A percentile compares a stretch with the other conserved stretches of the same genome.
Evolutionary conservation across 179 eudicot genomes (phyloP).

Genomic region (Beta lomatogona): DNA sequence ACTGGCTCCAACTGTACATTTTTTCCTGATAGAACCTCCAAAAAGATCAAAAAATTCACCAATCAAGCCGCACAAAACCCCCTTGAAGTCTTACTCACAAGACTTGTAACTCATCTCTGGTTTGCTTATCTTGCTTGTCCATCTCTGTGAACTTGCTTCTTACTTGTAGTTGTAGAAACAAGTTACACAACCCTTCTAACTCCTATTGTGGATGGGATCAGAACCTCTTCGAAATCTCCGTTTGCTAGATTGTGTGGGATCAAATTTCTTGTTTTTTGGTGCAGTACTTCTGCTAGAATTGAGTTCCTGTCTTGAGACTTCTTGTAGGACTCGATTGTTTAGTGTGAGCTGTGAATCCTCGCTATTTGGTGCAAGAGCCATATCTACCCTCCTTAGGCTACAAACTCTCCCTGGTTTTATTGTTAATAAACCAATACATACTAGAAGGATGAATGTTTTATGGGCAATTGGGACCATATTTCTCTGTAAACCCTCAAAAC

Average conservation of each 20-base stretch:
- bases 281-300: constrained; percentile 37
- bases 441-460: constrained; percentile 47
- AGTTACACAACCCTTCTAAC: constrained; percentile 31
- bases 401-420: constrained; percentile 48
- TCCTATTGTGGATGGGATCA: constrained; percentile 77
- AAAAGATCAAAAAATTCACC: constrained; percentile 28
- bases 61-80: constrained; percentile 31
- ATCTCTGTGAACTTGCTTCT: constrained; percentile 21
- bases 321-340: constrained; percentile 41
- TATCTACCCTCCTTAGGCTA: constrained; percentile 50
- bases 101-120: constrained; percentile 18
- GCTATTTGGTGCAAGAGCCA: constrained; percentile 37
- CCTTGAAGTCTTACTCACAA: constrained; percentile 19
- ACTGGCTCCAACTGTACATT: constrained; percentile 41
- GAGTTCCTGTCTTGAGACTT: constrained; percentile 39
- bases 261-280: constrained; percentile 48
- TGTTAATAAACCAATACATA: constrained; percentile 57
- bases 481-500: constrained; percentile 21
- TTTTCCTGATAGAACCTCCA: constrained; percentile 30
- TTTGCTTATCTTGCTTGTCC: constrained; percentile 24
- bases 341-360: constrained; percentile 27
- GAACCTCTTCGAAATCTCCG: constrained; percentile 75
- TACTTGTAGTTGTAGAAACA: constrained; percentile 30
- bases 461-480: constrained; percentile 46
- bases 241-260: constrained; percentile 61